Conservation (phyloP, 768 basidiomycete genomes). For the Coprinopsis cinerea region DNA sequence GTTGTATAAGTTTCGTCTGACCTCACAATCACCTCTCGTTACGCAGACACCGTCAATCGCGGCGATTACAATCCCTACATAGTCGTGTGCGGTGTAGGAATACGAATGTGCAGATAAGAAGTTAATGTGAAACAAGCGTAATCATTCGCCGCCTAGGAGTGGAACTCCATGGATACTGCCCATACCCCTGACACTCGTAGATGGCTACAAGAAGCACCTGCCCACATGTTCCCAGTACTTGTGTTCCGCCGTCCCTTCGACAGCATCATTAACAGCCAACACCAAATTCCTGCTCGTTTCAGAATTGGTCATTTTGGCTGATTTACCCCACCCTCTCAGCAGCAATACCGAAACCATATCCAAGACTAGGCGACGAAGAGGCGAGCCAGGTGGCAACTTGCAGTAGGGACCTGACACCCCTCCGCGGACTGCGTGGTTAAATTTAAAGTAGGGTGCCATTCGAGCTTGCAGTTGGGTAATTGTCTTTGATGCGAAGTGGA, state of each 20-base stretch:
- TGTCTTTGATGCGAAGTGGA: slow-evolving; percentile 14
- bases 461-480: slow-evolving; percentile 47
- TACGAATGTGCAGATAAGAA: too few relatives aligned
- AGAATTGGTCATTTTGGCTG: not conserved
- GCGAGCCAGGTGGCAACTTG: slow-evolving; percentile 41
- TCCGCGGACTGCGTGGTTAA: slow-evolving; percentile 72
- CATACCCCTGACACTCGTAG: not conserved
- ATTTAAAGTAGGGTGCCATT: slow-evolving; percentile 74
- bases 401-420: slow-evolving; percentile 70
- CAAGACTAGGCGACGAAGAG: slow-evolving; percentile 40
- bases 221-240: slow-evolving; percentile 34
- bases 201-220: slow-evolving; percentile 6
- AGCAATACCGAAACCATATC: slow-evolving; percentile 47
- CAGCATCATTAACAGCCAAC: slow-evolving; percentile 30
- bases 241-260: slow-evolving; percentile 30
- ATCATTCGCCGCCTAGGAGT: too few relatives aligned
- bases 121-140: too few relatives aligned
- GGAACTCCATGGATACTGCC: not conserved
- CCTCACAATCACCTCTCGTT: too few relatives aligned
- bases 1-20: too few relatives aligned
- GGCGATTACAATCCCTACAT: too few relatives aligned
- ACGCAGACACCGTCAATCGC: too few relatives aligned
- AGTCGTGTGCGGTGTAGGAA: too few relatives aligned
- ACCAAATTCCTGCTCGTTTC: slow-evolving; percentile 15
- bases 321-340: too few relatives aligned